Conservation (phyloP, 2,329 filamentous ascomycete species). For the Ascochyta fabae region DNA sequence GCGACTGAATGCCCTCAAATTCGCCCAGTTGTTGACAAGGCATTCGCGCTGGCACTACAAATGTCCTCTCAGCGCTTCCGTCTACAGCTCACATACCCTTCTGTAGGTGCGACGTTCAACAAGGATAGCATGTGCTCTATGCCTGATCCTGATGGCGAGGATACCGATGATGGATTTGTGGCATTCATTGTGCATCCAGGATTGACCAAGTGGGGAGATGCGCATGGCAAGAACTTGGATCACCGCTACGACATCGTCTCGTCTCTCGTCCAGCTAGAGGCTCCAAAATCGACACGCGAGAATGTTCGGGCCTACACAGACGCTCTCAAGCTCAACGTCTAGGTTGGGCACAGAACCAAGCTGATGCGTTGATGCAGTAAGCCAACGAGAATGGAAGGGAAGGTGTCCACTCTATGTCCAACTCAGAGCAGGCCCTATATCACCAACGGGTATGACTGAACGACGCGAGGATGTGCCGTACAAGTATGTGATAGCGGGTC, state of each 20-base stretch:
- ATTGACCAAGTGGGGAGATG: constrained; percentile 36
- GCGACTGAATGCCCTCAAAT: neutral
- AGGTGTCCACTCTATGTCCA: too few relatives aligned
- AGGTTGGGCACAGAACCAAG: too few relatives aligned
- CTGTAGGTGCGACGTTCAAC: constrained; percentile 4
- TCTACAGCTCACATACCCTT: constrained; percentile 27
- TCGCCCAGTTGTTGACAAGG: constrained; percentile 19
- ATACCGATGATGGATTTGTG: constrained; percentile 14
- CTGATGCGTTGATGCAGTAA: too few relatives aligned
- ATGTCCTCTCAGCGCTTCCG: constrained; percentile 27
- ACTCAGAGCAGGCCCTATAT: too few relatives aligned
- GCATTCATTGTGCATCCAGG: constrained; percentile 28
- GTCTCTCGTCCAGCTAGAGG: constrained; percentile 5
- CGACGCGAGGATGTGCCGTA: too few relatives aligned
- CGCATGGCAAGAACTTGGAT: constrained; percentile 26
- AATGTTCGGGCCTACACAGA: too few relatives aligned
- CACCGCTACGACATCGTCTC: constrained; percentile 23
- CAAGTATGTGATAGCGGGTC: too few relatives aligned
- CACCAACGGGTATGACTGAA: too few relatives aligned
- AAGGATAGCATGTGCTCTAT: constrained; percentile 3
- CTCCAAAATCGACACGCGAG: too few relatives aligned
- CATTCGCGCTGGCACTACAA: constrained; percentile 19
- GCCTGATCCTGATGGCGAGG: constrained; percentile 16
- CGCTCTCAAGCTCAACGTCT: too few relatives aligned
- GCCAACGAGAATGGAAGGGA: too few relatives aligned